These are phyloP conservation scores for Paulownia fortunei DNA, from an alignment of 257 asterid species.

Conservation along the genomic window DNA sequence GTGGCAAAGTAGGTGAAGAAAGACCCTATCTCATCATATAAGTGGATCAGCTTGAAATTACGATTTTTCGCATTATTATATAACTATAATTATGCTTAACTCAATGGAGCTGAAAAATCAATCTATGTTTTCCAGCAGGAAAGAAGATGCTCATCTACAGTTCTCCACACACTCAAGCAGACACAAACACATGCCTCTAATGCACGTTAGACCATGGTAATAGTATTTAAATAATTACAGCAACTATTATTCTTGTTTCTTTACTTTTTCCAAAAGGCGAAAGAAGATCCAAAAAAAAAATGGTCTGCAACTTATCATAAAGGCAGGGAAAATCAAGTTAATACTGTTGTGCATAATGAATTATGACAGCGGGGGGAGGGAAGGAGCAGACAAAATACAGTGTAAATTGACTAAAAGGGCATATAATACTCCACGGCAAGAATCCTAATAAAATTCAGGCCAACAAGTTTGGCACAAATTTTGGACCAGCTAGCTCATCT, in stretches of 20 bases:
- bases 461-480: not conserved
- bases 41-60: not conserved
- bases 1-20: not conserved
- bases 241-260: not conserved
- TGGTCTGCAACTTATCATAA: not conserved
- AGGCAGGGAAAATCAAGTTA: not conserved
- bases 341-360: not conserved
- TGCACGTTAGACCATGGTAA: not conserved
- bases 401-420: not conserved
- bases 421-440: not conserved
- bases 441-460: not conserved
- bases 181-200: not conserved
- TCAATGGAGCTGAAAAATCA: not conserved
- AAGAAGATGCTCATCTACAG: not conserved
- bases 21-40: not conserved
- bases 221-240: not conserved
- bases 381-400: not conserved
- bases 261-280: not conserved
- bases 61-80: not conserved
- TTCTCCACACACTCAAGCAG: constrained; percentile 17
- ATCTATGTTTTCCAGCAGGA: constrained; percentile 4
- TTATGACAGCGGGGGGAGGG: no score
- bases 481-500: not conserved
- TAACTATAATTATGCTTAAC: not conserved
- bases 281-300: constrained; percentile 2